Percentiles rank a stretch among this genome's conserved stretches.
These are phyloP conservation scores for Penicillium canariense DNA, from an alignment of 495 filamentous ascomycete species.

Conservation along the genomic window DNA sequence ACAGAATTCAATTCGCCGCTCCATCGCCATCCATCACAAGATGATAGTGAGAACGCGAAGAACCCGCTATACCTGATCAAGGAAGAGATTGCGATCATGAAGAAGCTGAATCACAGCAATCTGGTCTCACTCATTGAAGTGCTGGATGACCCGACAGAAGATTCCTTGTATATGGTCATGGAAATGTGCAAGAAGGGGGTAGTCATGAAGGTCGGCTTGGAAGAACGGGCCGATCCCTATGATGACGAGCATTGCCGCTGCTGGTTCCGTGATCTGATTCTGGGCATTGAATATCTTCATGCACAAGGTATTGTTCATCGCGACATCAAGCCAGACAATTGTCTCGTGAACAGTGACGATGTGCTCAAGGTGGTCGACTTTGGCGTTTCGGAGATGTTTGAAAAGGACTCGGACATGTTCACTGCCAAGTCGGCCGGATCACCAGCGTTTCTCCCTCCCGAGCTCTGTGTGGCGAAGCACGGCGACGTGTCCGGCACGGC, in stretches of 20 bases:
- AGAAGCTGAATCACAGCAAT: conserved; percentile 93
- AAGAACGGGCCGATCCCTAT: conserved; percentile 79
- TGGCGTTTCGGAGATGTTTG: conserved; percentile 97
- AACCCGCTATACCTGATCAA: conserved; percentile 87
- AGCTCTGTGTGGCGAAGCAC: conserved; percentile 85
- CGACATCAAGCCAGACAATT: conserved; percentile 98
- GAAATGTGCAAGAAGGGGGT: conserved; percentile 99
- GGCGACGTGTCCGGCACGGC: conserved; percentile 86
- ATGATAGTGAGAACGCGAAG: conserved; percentile 56
- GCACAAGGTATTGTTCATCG: conserved; percentile 93
- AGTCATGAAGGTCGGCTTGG: conserved; percentile 93
- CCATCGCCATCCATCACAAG: conserved; percentile 49
- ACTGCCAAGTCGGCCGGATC: conserved; percentile 94
- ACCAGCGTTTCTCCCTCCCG: conserved; percentile 91
- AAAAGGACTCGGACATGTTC: conserved; percentile 83
- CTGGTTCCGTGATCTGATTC: conserved; percentile 93
- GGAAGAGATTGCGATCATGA: conserved; percentile 98
- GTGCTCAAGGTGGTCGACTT: conserved; percentile 97
- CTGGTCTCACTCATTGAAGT: conserved; percentile 92
- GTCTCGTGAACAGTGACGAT: conserved; percentile 84
- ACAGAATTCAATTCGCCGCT: conserved; percentile 64
- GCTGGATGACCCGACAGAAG: conserved; percentile 90
- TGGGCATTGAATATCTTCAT: conserved; percentile 96
- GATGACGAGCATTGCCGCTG: conserved; percentile 76
- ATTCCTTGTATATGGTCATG: conserved; percentile 96